Percentiles rank a stretch among this genome's conserved stretches.
Evolutionary conservation across 2,329 filamentous ascomycete species (phyloP).

Genomic region (Septoria petroselini): DNA sequence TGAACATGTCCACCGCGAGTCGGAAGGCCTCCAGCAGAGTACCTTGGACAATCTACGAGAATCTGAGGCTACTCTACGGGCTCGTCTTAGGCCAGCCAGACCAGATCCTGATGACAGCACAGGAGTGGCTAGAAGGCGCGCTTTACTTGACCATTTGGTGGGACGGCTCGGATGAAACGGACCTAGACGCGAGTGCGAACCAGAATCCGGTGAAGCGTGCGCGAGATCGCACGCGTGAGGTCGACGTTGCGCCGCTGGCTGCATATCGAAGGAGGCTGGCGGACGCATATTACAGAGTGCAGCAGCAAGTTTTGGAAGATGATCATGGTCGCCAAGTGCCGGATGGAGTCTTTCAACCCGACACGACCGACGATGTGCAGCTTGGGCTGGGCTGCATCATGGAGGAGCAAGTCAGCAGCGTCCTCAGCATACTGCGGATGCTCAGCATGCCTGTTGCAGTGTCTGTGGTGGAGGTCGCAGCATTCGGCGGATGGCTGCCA

Average conservation of each 20-base stretch:
- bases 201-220: slow-evolving; percentile 39
- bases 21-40: slow-evolving; percentile 78
- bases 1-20: slow-evolving; percentile 63
- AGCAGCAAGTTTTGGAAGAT: slow-evolving; percentile 52
- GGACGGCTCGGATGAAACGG: slow-evolving; percentile 69
- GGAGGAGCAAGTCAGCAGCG: slow-evolving; percentile 75
- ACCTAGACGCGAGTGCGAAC: slow-evolving; percentile 44
- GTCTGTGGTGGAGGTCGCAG: slow-evolving; percentile 77
- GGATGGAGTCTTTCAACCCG: slow-evolving; percentile 62
- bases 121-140: slow-evolving; percentile 90
- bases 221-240: slow-evolving; percentile 42
- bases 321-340: slow-evolving; percentile 40
- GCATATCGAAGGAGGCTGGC: slow-evolving; percentile 73
- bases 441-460: slow-evolving; percentile 80
- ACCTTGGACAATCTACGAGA: slow-evolving; percentile 87
- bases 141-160: slow-evolving; percentile 85
- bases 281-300: slow-evolving; percentile 63
- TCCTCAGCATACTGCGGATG: slow-evolving; percentile 67
- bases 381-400: slow-evolving; percentile 78
- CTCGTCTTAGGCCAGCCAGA: slow-evolving; percentile 73
- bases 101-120: slow-evolving; percentile 71
- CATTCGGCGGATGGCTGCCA: slow-evolving; percentile 79
- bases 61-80: slow-evolving; percentile 73
- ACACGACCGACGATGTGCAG: slow-evolving; percentile 71
- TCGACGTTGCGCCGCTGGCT: slow-evolving; percentile 56